Evolutionary conservation across 2,329 filamentous ascomycete genomes (phyloP), one percentile per base, ranked within the genome.

Genomic region (Sphaerulina vaccinii): DNA sequence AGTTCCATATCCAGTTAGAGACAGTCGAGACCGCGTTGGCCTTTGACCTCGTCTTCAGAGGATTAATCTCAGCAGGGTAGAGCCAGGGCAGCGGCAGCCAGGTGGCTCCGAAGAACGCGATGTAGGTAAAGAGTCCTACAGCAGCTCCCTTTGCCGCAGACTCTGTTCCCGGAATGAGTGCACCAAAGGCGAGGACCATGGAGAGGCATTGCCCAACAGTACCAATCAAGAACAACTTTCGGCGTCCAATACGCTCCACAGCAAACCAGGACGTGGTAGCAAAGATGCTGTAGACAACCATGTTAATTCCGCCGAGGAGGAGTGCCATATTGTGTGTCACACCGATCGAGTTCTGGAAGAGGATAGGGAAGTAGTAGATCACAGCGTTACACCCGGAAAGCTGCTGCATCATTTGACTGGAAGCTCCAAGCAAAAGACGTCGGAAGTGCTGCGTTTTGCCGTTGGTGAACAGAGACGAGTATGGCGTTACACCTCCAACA

Each of bases 41-140:
- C 68, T 79, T 79, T 38, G 76, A 75, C 41, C 78, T 73, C 2
- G 76, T 80, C 65, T 76, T 76, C 62, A 79, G 44, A 19, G 56
- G 51, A 39, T 57, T 79, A 61, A 79, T 43, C 58, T 68, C 63
- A 23, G 65, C 64, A 16, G 63, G 62, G 49, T 66, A 67, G 19
- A 66, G 37, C 64, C 65, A 67, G 3, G 64, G 65, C 43, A 67
- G 55, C 3, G 64, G 63, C 3, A 67, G 50, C 63, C 63, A 66
- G 6, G 78, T 83, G 0, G 83, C 83, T 35, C 83, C 84, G 56
- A 87, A 87, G 53, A 82, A 84, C 2, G 82, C 81, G 61, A 87
- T 87, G 69, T 86, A 87, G 1, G 81, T 78, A 70, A 87, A 87
- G 8, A 87, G 55, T 51, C 83, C 84, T 3, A 86, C 82, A n/a